Base-by-base conservation (phyloP, 2,329 filamentous ascomycete genomes). In the Zopfia rhizophila region DNA sequence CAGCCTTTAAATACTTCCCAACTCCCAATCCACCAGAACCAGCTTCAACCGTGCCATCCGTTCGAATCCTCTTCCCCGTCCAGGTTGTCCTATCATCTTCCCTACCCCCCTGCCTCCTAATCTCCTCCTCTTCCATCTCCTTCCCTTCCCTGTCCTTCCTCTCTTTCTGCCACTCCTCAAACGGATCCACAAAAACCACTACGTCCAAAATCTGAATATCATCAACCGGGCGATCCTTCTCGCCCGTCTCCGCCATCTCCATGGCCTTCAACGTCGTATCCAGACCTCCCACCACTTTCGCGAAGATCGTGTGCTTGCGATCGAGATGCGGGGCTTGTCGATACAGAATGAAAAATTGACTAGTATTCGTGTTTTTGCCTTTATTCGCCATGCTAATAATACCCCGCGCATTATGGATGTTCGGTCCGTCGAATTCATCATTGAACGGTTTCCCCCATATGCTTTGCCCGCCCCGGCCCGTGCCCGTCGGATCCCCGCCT, bases 301-400 rank as follows among this genome's bases (percentile, higher is more conserved):
- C 94, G 63, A 99, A 99, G 28, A 99, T 89, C n/a, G 94, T 97
- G 73, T 99, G 94, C 67, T 99, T 99, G 48, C 87, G 83, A 72
- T 99, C 91, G 1, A 99, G 82, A 74, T 99, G 94, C 53, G 88
- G 86, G 0, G 87, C 84, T 1, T 89, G 80, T 38, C 90, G 87
- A 72, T 99, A 99, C 0, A 88, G 90, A 66, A 99, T 89, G 78
- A 97, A 99, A 72, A 88, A 99, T 72, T 99, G 94, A 58, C 85
- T 90, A 7, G 90, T 94, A 73, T 99, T 99, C 16, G 93, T 97
- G 66, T 97, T 93, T 67, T 97, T 97, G 47, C 94, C 94, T 69
- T 99, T 99, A 73, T 99, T 99, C 28, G 94, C 94, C 94, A 99
- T 99, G 58, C 88, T 91, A 18, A 95, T 67, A 1, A 92, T 83